Base-by-base conservation (phyloP, 495 filamentous ascomycete species). In the Penicillium lividum region DNA sequence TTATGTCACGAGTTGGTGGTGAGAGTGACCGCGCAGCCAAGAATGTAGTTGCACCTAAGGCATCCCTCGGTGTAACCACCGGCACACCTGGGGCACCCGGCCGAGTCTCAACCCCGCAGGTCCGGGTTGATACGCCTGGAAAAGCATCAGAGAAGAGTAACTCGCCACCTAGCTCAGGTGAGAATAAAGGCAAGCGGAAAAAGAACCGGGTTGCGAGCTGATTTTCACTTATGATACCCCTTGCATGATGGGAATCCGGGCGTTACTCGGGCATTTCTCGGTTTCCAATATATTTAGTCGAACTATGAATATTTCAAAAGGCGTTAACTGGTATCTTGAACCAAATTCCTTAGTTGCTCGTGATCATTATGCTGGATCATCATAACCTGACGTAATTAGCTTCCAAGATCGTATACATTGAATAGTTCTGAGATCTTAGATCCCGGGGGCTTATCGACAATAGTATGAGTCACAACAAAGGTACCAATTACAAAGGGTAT, bases 1-100 rank as follows among this genome's bases (percentile, higher is more conserved):
- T 89, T 53, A 78, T 95, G 50, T 84, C 84, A 10, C 86, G 75
- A 43, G 54, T 66, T 4, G 73, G 68, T 4, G 74, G 77, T 29
- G 58, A 65, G 13, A 59, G 60, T 13, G 61, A 65, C 47, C 60
- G 57, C 10, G 54, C 62, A 16, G 42, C 51, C 18, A 54, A 63
- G 15, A 52, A 58, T 54, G 28, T 60, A 50, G 46, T 56, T 44
- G 54, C 59, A 7, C 27, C 61, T 40, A 63, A 68, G 40, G 47
- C 51, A 15, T 54, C 54, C 27, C 51, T 62, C n/a, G 54, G 42
- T 36, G 22, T 54, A 25, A 27, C 53, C 9, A 33, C 29, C 18
- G 53, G 47, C 22, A 64, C 65, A 9, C 58, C 67, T 38, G 56
- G 47, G 5, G 18, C 59, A 5, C 62, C 65, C 22, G 67, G 56